Percentiles rank a stretch among this genome's conserved stretches.
Conservation (phyloP, 768 basidiomycete species). For the Kwoniella pini region DNA sequence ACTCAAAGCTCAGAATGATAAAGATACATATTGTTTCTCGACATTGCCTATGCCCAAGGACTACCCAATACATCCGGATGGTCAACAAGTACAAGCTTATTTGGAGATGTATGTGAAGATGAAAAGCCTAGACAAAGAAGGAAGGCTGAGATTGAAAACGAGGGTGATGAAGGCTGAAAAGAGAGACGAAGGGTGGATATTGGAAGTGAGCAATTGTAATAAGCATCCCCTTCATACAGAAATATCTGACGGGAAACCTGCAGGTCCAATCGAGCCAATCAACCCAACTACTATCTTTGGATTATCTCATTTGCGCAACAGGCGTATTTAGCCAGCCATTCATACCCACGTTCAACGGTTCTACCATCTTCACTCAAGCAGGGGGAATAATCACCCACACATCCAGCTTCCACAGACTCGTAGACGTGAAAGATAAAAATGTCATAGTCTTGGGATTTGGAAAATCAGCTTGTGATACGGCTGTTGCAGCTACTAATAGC, state of each 20-base stretch:
- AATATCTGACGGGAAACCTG: too few species aligned
- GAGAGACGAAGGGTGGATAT: not conserved
- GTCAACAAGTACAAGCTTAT: constrained; percentile 10
- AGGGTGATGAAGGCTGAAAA: constrained; percentile 4
- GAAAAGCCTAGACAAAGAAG: not conserved
- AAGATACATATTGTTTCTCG: constrained; percentile 4
- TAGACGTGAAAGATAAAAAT: not conserved
- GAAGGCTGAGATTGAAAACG: constrained; percentile 4
- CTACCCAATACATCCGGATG: not conserved
- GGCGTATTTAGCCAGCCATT: constrained; percentile 1
- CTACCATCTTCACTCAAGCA: not conserved
- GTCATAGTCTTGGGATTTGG: constrained; percentile 3
- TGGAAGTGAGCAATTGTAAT: not conserved
- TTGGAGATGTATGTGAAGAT: constrained; percentile 2
- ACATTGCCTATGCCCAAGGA: constrained; percentile 4
- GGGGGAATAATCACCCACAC: constrained; percentile 1
- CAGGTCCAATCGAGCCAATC: not conserved
- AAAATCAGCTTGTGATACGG: constrained; percentile 7
- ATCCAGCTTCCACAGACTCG: not conserved
- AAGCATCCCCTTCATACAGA: too few species aligned
- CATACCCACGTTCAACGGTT: not conserved
- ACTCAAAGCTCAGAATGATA: not conserved
- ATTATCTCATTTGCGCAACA: constrained; percentile 7
- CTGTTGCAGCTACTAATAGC: not conserved
- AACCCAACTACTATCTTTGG: not conserved